Percentiles rank a stretch among this genome's conserved stretches.
Evolutionary conservation across 2,329 filamentous ascomycete genomes (phyloP).

Genomic region (Calonectria pseudoreteaudii): DNA sequence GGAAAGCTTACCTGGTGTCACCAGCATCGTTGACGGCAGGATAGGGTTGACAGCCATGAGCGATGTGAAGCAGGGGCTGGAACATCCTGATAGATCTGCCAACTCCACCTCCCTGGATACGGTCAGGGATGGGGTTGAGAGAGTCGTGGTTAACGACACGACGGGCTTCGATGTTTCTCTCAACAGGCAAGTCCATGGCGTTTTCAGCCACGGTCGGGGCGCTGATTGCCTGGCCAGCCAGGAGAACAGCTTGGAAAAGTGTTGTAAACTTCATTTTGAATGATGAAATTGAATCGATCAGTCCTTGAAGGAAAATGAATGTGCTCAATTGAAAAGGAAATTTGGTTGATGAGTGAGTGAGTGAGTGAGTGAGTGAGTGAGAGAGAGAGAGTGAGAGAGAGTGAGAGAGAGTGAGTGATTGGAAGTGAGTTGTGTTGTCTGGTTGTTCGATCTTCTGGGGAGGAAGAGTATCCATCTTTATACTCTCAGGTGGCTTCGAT

Average conservation of each 20-base stretch:
- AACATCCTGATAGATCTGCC: conserved; percentile 44
- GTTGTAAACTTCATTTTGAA: background rate
- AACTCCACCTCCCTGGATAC: conserved; percentile 38
- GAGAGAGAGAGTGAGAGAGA: background rate
- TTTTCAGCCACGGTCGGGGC: background rate
- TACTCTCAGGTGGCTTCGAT: background rate
- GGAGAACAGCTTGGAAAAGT: background rate
- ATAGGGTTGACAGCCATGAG: conserved; percentile 72
- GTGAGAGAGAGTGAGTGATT: background rate
- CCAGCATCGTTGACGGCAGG: conserved; percentile 68
- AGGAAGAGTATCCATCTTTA: background rate
- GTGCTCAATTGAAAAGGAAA: too few relatives aligned
- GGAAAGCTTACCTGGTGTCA: conserved; percentile 61
- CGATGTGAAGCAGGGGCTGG: conserved; percentile 53
- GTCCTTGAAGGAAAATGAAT: background rate
- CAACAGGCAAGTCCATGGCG: background rate
- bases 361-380: too few relatives aligned
- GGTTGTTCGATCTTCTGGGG: background rate
- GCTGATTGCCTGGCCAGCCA: background rate
- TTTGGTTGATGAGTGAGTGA: too few relatives aligned
- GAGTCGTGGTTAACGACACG: conserved; percentile 43
- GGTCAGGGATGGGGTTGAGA: conserved; percentile 41
- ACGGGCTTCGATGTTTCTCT: conserved; percentile 1
- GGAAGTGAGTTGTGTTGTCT: background rate
- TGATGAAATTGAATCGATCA: background rate